These are phyloP conservation scores for Solanum arcanum DNA, from an alignment of 257 asterid genomes.

Conservation along the genomic window DNA sequence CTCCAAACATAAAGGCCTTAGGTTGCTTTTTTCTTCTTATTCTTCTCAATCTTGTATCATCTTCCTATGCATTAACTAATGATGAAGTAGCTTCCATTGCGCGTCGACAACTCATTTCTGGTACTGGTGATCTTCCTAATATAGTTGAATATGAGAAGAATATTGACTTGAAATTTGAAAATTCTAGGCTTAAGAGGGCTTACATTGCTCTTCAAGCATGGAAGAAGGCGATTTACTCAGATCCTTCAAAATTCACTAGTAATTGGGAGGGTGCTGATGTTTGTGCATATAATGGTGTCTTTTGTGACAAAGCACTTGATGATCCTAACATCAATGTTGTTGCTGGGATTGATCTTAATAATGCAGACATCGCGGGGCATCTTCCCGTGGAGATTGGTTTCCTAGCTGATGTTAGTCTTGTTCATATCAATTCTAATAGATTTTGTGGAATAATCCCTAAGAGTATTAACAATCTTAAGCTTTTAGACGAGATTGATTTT, in stretches of 20 bases:
- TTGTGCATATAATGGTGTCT: conserved; percentile 56
- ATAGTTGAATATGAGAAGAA: neutral
- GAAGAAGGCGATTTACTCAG: conserved; percentile 72
- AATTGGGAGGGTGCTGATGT: conserved; percentile 74
- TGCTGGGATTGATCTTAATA: conserved; percentile 76
- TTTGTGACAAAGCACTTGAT: conserved; percentile 53
- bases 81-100: conserved; percentile 13
- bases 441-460: conserved; percentile 73
- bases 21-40: conserved; percentile 36
- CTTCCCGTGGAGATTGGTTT: conserved; percentile 68
- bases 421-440: conserved; percentile 73
- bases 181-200: conserved; percentile 46
- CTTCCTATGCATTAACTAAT: conserved; percentile 15
- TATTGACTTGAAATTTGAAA: conserved; percentile 3
- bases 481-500: conserved; percentile 57
- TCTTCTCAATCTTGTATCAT: conserved; percentile 11
- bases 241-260: conserved; percentile 46
- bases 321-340: conserved; percentile 41
- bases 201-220: conserved; percentile 61
- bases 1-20: conserved; percentile 35
- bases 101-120: conserved; percentile 16
- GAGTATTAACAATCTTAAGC: conserved; percentile 22
- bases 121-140: conserved; percentile 4
- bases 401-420: conserved; percentile 48
- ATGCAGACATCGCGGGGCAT: conserved; percentile 79